A percentile compares a stretch with the other conserved stretches of the same genome.
These are phyloP conservation scores for Tympanopsis confertula DNA, from an alignment of 2,329 filamentous ascomycete species.

Conservation along the genomic window DNA sequence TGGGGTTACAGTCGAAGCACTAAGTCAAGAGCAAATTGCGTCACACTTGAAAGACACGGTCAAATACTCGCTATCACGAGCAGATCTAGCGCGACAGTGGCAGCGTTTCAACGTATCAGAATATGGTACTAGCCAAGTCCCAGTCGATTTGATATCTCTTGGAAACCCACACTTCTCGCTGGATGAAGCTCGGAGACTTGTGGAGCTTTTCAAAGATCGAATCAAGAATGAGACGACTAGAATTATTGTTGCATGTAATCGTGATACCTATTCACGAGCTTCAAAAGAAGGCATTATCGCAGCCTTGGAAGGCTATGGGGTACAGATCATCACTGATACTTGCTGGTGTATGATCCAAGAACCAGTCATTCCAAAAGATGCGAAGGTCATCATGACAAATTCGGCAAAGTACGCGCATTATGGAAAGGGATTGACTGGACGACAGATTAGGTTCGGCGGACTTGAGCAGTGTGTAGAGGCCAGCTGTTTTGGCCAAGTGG, in stretches of 20 bases:
- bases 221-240: conserved; percentile 11
- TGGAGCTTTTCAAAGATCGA: conserved; percentile 13
- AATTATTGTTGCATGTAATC: conserved; percentile 4
- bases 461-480: conserved; percentile 11
- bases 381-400: conserved; percentile 26
- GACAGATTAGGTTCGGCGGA: conserved; percentile 11
- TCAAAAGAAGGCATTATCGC: conserved; percentile 14
- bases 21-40: conserved; percentile 4
- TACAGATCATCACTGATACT: conserved; percentile 26
- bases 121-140: conserved; percentile 2
- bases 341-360: conserved; percentile 34
- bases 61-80: neutral
- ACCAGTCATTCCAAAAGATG: conserved; percentile 17
- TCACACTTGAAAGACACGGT: conserved; percentile 1
- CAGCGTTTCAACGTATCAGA: conserved; percentile 8
- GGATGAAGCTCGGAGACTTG: conserved; percentile 19
- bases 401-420: conserved; percentile 34
- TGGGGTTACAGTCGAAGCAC: conserved; percentile 24
- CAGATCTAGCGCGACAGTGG: conserved; percentile 5
- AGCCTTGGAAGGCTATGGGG: conserved; percentile 21
- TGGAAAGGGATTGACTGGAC: conserved; percentile 12
- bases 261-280: conserved; percentile 9
- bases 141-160: conserved; percentile 24
- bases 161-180: conserved; percentile 32
- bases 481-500: conserved; percentile 8